Evolutionary conservation across 176 grass and related monocot genomes (phyloP).

Genomic region (Aechmea fasciata): DNA sequence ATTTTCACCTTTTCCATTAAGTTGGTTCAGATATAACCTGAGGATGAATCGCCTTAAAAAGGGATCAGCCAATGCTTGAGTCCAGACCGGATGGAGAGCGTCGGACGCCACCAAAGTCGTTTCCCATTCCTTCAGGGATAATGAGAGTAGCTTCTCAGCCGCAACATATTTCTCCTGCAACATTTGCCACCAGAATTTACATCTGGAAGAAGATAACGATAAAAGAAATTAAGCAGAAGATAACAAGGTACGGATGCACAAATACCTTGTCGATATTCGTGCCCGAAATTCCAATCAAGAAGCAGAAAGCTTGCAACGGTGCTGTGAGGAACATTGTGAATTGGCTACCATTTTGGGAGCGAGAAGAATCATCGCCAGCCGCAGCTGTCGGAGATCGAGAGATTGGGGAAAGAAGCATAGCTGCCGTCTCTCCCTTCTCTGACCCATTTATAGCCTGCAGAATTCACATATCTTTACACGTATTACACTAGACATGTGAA

Average conservation of each 20-base stretch:
- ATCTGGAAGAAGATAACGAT: neutral
- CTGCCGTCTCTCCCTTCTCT: conserved; percentile 83
- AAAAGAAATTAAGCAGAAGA: neutral
- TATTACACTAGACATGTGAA: neutral
- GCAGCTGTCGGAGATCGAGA: conserved; percentile 36
- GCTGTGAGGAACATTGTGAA: conserved; percentile 95
- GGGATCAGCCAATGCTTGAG: conserved; percentile 82
- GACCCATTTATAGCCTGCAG: conserved; percentile 59
- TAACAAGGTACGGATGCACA: neutral
- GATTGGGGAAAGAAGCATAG: conserved; percentile 74
- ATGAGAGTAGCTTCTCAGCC: conserved; percentile 58
- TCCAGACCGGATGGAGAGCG: conserved; percentile 71
- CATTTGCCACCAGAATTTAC: neutral
- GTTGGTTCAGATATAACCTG: conserved; percentile 26
- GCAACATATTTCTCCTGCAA: conserved; percentile 63
- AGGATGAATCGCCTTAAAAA: conserved; percentile 78
- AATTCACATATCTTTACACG: neutral
- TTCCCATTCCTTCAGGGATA: conserved; percentile 67
- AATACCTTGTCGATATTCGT: conserved; percentile 51
- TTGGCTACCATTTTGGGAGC: conserved; percentile 51
- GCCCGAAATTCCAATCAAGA: conserved; percentile 52
- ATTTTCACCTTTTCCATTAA: neutral
- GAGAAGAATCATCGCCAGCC: conserved; percentile 42
- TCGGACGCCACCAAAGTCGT: conserved; percentile 40
- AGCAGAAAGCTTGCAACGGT: conserved; percentile 91